A percentile compares a stretch with the other conserved stretches of the same genome.
Conservation (phyloP, 2,329 filamentous ascomycete species). For the Aspergillus sojae region DNA sequence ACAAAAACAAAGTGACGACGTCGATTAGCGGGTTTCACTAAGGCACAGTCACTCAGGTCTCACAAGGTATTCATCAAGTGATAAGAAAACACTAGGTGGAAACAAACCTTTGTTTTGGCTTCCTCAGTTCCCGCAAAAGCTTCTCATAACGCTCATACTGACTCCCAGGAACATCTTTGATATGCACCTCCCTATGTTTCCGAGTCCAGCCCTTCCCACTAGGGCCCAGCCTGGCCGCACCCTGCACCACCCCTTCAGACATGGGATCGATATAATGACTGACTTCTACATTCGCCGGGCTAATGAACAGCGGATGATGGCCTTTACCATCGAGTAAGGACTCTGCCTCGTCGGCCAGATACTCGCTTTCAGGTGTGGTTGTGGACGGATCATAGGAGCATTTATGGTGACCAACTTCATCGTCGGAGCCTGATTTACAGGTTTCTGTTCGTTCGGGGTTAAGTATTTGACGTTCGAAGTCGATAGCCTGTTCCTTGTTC, state of each 20-base stretch:
- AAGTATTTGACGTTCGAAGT: slow-evolving; percentile 23
- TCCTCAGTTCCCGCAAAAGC: slow-evolving; percentile 16
- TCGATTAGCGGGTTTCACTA: neutral
- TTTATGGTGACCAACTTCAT: slow-evolving; percentile 28
- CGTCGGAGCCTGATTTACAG: slow-evolving; percentile 30
- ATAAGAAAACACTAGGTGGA: neutral
- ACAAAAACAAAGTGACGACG: too few species aligned
- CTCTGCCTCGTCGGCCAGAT: slow-evolving; percentile 24
- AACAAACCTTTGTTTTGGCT: slow-evolving; percentile 1
- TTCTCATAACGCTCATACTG: slow-evolving; percentile 15
- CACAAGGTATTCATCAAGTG: neutral
- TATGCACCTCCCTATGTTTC: slow-evolving; percentile 22
- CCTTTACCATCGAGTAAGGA: slow-evolving; percentile 23
- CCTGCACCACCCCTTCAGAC: slow-evolving; percentile 18
- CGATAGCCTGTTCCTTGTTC: neutral
- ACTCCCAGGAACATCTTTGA: slow-evolving; percentile 18
- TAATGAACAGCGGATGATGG: slow-evolving; percentile 26
- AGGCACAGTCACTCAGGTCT: neutral
- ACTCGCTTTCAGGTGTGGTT: slow-evolving; percentile 25
- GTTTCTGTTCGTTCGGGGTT: slow-evolving; percentile 25
- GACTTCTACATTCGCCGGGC: slow-evolving; percentile 26
- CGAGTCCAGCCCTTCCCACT: slow-evolving; percentile 30
- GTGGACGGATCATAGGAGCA: slow-evolving; percentile 29
- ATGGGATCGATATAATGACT: slow-evolving; percentile 25
- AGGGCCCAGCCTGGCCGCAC: slow-evolving; percentile 16